These are phyloP conservation scores for Gossypium longicalyx DNA, from an alignment of 345 rosid species.

Conservation along the genomic window DNA sequence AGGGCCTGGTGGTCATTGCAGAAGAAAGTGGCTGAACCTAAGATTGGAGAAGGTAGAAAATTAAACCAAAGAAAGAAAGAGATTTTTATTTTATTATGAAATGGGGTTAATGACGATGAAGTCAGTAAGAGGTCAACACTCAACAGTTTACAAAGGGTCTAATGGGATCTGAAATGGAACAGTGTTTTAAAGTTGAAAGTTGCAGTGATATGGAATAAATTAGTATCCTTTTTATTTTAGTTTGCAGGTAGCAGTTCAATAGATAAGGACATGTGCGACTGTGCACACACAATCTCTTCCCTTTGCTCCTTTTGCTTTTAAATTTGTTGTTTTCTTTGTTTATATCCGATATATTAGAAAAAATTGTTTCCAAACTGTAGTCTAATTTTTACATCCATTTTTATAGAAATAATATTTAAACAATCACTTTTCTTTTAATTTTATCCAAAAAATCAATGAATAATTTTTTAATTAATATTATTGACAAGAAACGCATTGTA, in stretches of 20 bases:
- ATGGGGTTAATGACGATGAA: conserved; percentile 3
- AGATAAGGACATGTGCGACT: conserved; percentile 12
- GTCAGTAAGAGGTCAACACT: conserved; percentile 23
- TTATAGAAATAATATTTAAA: too few species aligned
- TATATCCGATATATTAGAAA: too few species aligned
- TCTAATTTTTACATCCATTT: too few species aligned
- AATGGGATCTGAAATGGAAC: neutral
- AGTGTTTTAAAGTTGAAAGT: conserved; percentile 16
- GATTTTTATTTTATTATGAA: neutral
- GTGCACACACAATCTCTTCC: conserved; percentile 1
- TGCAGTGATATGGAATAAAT: neutral
- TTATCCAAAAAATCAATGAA: too few species aligned
- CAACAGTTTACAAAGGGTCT: neutral
- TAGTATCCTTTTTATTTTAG: too few species aligned
- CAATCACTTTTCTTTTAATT: too few species aligned
- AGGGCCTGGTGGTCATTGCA: conserved; percentile 48
- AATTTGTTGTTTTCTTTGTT: too few species aligned
- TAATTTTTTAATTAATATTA: too few species aligned
- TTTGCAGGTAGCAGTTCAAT: neutral
- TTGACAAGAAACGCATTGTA: too few species aligned
- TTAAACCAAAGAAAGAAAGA: neutral
- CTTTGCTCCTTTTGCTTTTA: too few species aligned
- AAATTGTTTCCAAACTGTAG: too few species aligned
- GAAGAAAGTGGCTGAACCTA: neutral
- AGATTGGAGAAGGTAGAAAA: too few species aligned